These are phyloP conservation scores for Amaranthus cruentus DNA, from an alignment of 148 eudicot species.

Conservation along the genomic window DNA sequence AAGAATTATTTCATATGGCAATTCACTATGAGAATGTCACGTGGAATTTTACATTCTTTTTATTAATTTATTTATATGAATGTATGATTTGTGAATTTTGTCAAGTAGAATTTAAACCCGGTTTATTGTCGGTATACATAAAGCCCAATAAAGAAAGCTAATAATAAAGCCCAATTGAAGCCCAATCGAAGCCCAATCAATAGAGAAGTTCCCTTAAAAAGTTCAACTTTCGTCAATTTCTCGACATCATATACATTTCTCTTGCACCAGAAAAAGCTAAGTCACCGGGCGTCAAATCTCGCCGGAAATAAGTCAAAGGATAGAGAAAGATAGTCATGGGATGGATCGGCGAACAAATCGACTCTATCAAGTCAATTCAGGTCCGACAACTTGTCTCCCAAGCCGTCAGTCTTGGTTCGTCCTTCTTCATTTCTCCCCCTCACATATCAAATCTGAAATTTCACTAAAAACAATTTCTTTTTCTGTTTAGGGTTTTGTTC, in stretches of 20 bases:
- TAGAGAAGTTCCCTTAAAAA: background rate
- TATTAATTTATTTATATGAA: no score
- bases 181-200: background rate
- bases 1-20: no score
- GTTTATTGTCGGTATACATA: no score
- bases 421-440: background rate
- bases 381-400: conserved; percentile 45
- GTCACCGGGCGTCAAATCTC: conserved; percentile 20
- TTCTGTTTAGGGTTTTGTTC: background rate
- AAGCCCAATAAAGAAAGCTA: no score
- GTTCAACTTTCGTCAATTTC: background rate
- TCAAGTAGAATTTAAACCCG: no score
- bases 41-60: no score
- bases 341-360: conserved; percentile 38
- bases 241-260: background rate
- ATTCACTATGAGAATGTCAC: no score
- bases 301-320: conserved; percentile 25
- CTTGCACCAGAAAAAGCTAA: background rate
- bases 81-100: no score
- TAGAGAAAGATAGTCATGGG: conserved; percentile 33
- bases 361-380: conserved; percentile 51
- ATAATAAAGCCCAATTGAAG: background rate
- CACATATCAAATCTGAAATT: background rate
- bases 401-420: conserved; percentile 47
- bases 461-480: background rate